phyloP scores from a whole-genome alignment of 768 basidiomycete species.

The Collybia sp. region DNA sequence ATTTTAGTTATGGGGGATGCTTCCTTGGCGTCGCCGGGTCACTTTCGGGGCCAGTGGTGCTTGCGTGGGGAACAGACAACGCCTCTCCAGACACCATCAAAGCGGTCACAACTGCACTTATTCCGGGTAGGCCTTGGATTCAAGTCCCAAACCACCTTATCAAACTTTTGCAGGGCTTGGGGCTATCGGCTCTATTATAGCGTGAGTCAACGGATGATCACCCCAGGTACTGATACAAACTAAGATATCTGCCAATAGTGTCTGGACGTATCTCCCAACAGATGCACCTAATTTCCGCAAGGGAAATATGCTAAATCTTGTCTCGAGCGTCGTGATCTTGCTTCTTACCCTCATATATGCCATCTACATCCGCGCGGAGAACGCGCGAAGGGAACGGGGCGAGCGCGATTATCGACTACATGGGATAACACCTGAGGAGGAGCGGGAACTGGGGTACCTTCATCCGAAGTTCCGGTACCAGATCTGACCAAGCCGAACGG shows the following conservation, averaged over 20 bases:
- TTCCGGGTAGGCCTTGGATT: slow-evolving; percentile 26
- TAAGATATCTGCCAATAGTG: slow-evolving; percentile 17
- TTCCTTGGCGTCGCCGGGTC: slow-evolving; percentile 37
- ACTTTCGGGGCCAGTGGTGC: slow-evolving; percentile 28
- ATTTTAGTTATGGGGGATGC: slow-evolving; percentile 38
- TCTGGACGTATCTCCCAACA: slow-evolving; percentile 42
- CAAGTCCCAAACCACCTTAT: not conserved
- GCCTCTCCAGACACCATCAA: slow-evolving; percentile 45
- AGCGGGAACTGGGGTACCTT: slow-evolving; percentile 36
- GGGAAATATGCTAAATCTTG: slow-evolving; percentile 43
- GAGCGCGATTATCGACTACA: slow-evolving; percentile 35
- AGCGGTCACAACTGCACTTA: slow-evolving; percentile 37
- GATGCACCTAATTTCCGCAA: slow-evolving; percentile 43
- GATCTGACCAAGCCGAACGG: slow-evolving; percentile 1
- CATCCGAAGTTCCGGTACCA: slow-evolving; percentile 44
- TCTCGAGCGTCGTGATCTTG: slow-evolving; percentile 25
- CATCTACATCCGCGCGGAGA: slow-evolving; percentile 36
- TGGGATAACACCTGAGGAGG: slow-evolving; percentile 30
- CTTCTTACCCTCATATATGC: slow-evolving; percentile 23
- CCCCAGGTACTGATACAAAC: not conserved
- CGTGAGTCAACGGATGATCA: slow-evolving; percentile 22
- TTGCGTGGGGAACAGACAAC: slow-evolving; percentile 46
- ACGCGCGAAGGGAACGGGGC: slow-evolving; percentile 35
- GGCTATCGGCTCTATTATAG: slow-evolving; percentile 38
- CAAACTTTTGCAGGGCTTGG: slow-evolving; percentile 26